Evolutionary conservation across 1,139 yeast species (phyloP).

Genomic region (Geotrichum klebahnii): DNA sequence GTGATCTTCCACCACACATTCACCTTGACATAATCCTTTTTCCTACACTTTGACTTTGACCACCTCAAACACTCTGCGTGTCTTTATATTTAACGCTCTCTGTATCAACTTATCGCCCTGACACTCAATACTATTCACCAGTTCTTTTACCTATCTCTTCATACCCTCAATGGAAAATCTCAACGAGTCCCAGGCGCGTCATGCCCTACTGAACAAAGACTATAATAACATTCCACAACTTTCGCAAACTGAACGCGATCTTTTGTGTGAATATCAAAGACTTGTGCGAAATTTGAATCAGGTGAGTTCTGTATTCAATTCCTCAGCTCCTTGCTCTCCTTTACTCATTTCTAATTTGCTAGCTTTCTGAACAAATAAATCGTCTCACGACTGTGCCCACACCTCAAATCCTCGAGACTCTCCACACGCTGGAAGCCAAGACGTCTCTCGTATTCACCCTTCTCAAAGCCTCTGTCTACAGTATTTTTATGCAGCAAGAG

Average conservation of each 20-base stretch:
- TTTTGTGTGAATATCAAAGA: conserved; percentile 35
- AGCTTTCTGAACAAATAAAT: conserved; percentile 30
- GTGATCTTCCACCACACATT: too few species aligned
- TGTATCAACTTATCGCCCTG: not conserved
- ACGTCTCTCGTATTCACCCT: conserved; percentile 56
- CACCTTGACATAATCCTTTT: too few species aligned
- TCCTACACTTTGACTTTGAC: too few species aligned
- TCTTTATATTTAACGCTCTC: too few species aligned
- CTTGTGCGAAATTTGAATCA: conserved; percentile 31
- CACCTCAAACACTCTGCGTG: too few species aligned
- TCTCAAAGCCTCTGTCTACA: conserved; percentile 57
- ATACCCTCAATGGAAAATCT: conserved; percentile 9
- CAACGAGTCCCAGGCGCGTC: conserved; percentile 13
- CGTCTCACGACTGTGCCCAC: conserved; percentile 33
- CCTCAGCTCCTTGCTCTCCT: not conserved
- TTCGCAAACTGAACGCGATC: conserved; percentile 30
- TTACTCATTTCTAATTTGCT: not conserved
- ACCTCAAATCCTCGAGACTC: conserved; percentile 45
- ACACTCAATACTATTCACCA: not conserved
- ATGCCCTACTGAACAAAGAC: conserved; percentile 16
- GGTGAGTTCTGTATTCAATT: conserved; percentile 26
- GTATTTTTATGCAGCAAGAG: conserved; percentile 47
- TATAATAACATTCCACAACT: conserved; percentile 17
- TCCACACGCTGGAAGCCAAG: conserved; percentile 52
- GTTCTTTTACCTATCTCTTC: not conserved